Percentiles rank a stretch among this genome's conserved stretches.
phyloP scores from a whole-genome alignment of 176 grass and related monocot species.

The Rhynchospora pubera region DNA sequence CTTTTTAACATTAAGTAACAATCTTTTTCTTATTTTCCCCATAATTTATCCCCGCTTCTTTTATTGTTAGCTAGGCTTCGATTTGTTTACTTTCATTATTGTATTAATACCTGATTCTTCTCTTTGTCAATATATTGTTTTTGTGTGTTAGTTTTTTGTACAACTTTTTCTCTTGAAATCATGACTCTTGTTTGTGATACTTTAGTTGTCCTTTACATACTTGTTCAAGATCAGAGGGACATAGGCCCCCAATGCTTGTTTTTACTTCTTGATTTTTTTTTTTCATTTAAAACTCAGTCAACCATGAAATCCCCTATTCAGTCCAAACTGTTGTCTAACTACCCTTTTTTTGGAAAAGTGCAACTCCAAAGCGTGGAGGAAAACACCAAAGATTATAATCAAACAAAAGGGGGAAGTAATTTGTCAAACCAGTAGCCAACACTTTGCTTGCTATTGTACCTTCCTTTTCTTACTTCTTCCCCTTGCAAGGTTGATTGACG shows the following conservation, averaged over 20 bases:
- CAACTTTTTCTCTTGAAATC: not conserved
- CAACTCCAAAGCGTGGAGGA: not conserved
- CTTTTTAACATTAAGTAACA: no score
- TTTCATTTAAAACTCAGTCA: not conserved
- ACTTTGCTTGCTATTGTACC: not conserved
- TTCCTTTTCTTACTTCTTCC: not conserved
- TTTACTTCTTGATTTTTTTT: no score
- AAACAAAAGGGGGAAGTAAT: not conserved
- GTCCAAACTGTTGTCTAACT: not conserved
- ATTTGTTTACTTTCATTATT: not conserved
- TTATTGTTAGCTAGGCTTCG: no score
- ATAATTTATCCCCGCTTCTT: no score
- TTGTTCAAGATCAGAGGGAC: not conserved
- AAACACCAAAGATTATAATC: not conserved
- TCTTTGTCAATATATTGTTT: not conserved
- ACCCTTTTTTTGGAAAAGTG: not conserved
- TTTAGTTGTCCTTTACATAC: no score
- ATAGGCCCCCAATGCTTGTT: not conserved
- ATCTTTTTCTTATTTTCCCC: no score
- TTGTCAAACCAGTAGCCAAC: not conserved
- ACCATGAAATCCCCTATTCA: not conserved
- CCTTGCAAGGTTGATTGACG: constrained; percentile 72
- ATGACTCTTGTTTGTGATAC: no score
- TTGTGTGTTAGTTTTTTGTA: not conserved
- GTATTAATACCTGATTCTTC: not conserved